phyloP scores from a whole-genome alignment of 257 asterid species.

The Solanum neorickii region DNA sequence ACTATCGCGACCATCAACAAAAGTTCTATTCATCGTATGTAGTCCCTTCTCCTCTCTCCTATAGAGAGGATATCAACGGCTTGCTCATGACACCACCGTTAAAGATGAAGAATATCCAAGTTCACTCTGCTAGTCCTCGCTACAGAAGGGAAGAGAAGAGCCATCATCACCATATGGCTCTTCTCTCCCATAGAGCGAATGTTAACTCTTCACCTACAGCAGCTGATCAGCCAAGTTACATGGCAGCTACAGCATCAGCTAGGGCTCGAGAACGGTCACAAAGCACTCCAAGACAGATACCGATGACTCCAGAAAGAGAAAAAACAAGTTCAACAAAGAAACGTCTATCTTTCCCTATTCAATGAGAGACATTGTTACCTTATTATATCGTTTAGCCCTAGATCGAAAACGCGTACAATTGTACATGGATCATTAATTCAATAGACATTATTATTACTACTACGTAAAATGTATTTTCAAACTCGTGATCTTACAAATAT shows the following conservation, averaged over 20 bases:
- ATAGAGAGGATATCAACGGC: background rate
- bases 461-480: background rate
- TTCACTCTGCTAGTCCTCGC: slow-evolving; percentile 26
- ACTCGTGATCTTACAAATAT: background rate
- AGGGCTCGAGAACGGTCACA: slow-evolving; percentile 53
- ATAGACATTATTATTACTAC: background rate
- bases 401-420: background rate
- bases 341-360: slow-evolving; percentile 37
- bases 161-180: slow-evolving; percentile 18
- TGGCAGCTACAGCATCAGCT: slow-evolving; percentile 76
- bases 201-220: slow-evolving; percentile 9
- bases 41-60: slow-evolving; percentile 17
- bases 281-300: slow-evolving; percentile 55
- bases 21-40: slow-evolving; percentile 2
- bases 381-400: background rate
- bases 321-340: slow-evolving; percentile 30
- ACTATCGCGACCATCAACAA: slow-evolving; percentile 3
- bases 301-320: slow-evolving; percentile 37
- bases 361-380: slow-evolving; percentile 2
- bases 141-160: slow-evolving; percentile 5
- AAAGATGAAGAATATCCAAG: slow-evolving; percentile 18
- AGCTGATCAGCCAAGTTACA: slow-evolving; percentile 35
- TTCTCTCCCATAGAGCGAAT: slow-evolving; percentile 17
- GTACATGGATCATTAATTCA: background rate
- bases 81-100: slow-evolving; percentile 18